A percentile compares a stretch with the other conserved stretches of the same genome.
These are phyloP conservation scores for Suillus americanus DNA, from an alignment of 768 basidiomycete species.

Conservation along the genomic window DNA sequence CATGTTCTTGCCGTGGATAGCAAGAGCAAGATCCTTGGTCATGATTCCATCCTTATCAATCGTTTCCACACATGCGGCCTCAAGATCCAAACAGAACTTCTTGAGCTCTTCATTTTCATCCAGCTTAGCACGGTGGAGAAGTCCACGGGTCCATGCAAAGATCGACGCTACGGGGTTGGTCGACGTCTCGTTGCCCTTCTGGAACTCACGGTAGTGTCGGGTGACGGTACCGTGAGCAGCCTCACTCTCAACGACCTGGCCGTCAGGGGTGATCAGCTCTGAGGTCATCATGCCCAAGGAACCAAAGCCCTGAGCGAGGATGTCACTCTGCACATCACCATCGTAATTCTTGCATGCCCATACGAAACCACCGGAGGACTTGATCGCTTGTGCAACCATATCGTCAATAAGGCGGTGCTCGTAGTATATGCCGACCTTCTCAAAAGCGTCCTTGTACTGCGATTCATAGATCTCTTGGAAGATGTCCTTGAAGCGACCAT, in stretches of 20 bases:
- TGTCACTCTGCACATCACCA: slow-evolving; percentile 87
- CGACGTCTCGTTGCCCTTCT: slow-evolving; percentile 96
- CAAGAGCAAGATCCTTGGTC: slow-evolving; percentile 96
- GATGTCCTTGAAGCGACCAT: slow-evolving; percentile 98
- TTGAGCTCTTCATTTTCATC: slow-evolving; percentile 77
- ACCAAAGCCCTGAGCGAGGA: slow-evolving; percentile 97
- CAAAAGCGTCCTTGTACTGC: slow-evolving; percentile 72
- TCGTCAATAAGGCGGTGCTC: slow-evolving; percentile 98
- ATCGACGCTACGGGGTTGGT: slow-evolving; percentile 99
- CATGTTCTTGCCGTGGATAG: slow-evolving; percentile 90
- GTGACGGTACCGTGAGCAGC: slow-evolving; percentile 98
- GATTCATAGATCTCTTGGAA: slow-evolving; percentile 95
- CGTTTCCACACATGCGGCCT: slow-evolving; percentile 85
- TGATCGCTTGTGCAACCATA: slow-evolving; percentile 98
- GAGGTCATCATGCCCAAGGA: slow-evolving; percentile 98
- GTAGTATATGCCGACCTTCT: slow-evolving; percentile 75
- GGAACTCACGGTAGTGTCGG: slow-evolving; percentile 94
- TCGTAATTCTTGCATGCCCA: slow-evolving; percentile 81
- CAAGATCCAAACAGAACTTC: slow-evolving; percentile 76
- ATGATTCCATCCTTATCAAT: slow-evolving; percentile 90
- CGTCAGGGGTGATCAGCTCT: slow-evolving; percentile 94
- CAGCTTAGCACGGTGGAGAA: slow-evolving; percentile 90
- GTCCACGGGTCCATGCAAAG: slow-evolving; percentile 97
- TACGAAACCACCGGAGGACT: slow-evolving; percentile 90
- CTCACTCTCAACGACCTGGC: slow-evolving; percentile 89